Percentiles rank a stretch among this genome's conserved stretches.
Conservation (phyloP, 805 yeast genomes). For the Brettanomyces nanus region DNA sequence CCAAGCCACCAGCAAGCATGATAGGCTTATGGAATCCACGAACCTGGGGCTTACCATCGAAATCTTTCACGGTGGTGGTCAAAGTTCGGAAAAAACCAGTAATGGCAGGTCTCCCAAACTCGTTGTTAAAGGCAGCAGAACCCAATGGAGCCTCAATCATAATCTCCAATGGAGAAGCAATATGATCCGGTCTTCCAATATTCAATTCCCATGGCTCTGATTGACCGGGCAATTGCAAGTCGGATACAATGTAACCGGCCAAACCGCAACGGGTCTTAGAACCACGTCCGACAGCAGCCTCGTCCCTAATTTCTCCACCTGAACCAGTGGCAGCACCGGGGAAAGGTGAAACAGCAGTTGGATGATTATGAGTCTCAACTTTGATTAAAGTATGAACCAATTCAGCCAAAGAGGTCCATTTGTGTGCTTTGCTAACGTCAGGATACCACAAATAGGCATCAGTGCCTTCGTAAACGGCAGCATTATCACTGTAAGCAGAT, state of each 20-base stretch:
- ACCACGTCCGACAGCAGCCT: conserved; percentile 99
- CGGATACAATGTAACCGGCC: conserved; percentile 88
- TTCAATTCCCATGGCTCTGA: conserved; percentile 93
- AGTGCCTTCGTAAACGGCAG: conserved; percentile 88
- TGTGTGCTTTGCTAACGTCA: conserved; percentile 50
- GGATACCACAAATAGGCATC: conserved; percentile 76
- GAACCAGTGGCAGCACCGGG: conserved; percentile 99
- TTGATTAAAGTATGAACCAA: conserved; percentile 82
- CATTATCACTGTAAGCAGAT: conserved; percentile 94
- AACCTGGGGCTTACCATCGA: conserved; percentile 57
- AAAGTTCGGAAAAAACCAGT: conserved; percentile 95
- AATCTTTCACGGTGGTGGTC: conserved; percentile 65
- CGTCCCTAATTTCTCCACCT: conserved; percentile 99
- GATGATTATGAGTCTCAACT: conserved; percentile 98
- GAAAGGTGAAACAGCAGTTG: conserved; percentile 98
- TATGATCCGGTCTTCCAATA: conserved; percentile 86
- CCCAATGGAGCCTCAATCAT: conserved; percentile 98
- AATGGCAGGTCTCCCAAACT: conserved; percentile 97
- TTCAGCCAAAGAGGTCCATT: conserved; percentile 72
- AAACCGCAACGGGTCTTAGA: conserved; percentile 95
- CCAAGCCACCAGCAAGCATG: conserved; percentile 99
- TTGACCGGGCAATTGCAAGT: conserved; percentile 75
- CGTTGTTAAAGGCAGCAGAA: conserved; percentile 96
- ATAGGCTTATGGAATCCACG: conserved; percentile 99
- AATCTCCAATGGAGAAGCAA: conserved; percentile 86